A percentile compares a stretch with the other conserved stretches of the same genome.
Conservation (phyloP, 768 basidiomycete genomes). For the Strobilomyces echinocephalus region DNA sequence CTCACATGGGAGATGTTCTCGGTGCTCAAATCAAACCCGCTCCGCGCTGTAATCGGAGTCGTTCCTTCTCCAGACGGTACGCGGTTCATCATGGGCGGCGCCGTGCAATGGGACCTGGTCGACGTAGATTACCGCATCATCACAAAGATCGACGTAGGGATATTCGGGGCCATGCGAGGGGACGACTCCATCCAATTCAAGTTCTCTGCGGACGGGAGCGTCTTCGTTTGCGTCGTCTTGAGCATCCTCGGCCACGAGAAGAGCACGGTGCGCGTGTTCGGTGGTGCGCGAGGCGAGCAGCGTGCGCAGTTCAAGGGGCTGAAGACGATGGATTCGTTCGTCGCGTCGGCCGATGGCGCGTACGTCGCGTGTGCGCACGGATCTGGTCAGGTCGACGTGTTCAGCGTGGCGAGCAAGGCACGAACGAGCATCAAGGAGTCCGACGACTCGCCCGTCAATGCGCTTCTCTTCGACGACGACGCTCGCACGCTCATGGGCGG, state of each 20-base stretch:
- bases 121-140: slow-evolving; percentile 1
- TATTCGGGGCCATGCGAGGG: background rate
- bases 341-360: slow-evolving; percentile 2
- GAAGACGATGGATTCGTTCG: slow-evolving; percentile 4
- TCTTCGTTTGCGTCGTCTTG: slow-evolving; percentile 2
- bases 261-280: slow-evolving; percentile 7
- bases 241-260: slow-evolving; percentile 5
- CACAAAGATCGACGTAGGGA: slow-evolving; percentile 8
- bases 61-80: slow-evolving; percentile 7
- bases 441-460: background rate
- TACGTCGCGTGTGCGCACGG: slow-evolving; percentile 10
- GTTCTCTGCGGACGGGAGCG: slow-evolving; percentile 13
- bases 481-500: slow-evolving; percentile 17
- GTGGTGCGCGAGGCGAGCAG: slow-evolving; percentile 8
- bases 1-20: background rate
- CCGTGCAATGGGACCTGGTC: background rate
- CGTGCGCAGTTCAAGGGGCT: slow-evolving; percentile 6
- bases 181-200: background rate
- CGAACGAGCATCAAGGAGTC: background rate
- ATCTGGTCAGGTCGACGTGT: slow-evolving; percentile 1
- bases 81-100: slow-evolving; percentile 4
- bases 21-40: background rate
- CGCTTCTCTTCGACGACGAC: slow-evolving; percentile 17
- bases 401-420: background rate
- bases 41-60: background rate